These are phyloP conservation scores for Scytalidium lignicola DNA, from an alignment of 2,329 filamentous ascomycete species.

Conservation along the genomic window DNA sequence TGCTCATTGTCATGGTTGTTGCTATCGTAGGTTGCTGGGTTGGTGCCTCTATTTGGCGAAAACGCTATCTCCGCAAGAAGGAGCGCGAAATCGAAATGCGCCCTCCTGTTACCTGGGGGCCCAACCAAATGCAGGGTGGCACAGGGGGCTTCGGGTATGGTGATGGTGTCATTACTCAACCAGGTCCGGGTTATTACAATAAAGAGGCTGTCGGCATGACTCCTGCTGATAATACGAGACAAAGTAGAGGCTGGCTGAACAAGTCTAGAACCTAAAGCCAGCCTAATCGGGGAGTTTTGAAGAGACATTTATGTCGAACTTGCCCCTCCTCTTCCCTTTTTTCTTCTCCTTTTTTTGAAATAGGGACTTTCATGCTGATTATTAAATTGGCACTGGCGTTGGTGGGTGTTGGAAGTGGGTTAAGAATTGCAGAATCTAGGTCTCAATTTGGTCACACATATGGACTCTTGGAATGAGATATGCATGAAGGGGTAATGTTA, in stretches of 20 bases:
- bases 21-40: constrained; percentile 63
- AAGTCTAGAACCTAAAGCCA: neutral
- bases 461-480: too few relatives aligned
- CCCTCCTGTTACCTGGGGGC: constrained; percentile 30
- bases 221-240: neutral
- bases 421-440: too few relatives aligned
- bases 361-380: too few relatives aligned
- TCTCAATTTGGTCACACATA: too few relatives aligned
- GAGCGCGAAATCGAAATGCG: constrained; percentile 42
- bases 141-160: constrained; percentile 19
- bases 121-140: constrained; percentile 29
- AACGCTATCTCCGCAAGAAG: constrained; percentile 66
- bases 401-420: too few relatives aligned
- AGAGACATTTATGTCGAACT: neutral
- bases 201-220: neutral
- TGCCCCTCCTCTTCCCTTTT: too few relatives aligned
- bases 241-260: neutral
- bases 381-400: too few relatives aligned
- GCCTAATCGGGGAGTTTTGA: neutral
- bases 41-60: constrained; percentile 65
- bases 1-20: constrained; percentile 70
- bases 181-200: neutral
- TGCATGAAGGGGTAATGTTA: too few relatives aligned
- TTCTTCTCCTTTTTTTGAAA: too few relatives aligned
- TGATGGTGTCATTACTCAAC: constrained; percentile 6